Evolutionary conservation across 371 early-diverging fungal species (phyloP).

Genomic region (Mucor circinelloides): DNA sequence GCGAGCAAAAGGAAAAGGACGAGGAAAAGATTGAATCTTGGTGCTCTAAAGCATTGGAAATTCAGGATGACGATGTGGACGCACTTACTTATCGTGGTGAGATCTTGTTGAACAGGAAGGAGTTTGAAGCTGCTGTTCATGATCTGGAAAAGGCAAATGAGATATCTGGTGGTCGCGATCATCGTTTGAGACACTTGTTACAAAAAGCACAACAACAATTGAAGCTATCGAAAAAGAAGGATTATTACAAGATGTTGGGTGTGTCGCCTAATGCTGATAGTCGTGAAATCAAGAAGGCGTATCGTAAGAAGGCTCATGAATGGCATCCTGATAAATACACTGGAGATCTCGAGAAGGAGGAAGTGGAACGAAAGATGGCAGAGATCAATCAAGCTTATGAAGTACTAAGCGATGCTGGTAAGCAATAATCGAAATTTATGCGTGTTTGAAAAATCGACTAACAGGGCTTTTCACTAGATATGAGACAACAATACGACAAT

Average conservation of each 20-base stretch:
- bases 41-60: constrained; percentile 58
- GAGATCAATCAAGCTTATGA: constrained; percentile 95
- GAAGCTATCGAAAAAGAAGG: constrained; percentile 70
- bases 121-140: constrained; percentile 73
- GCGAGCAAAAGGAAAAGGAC: constrained; percentile 44
- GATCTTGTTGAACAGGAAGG: constrained; percentile 62
- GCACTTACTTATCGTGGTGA: constrained; percentile 74
- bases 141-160: constrained; percentile 77
- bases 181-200: background rate
- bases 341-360: constrained; percentile 77
- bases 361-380: constrained; percentile 89
- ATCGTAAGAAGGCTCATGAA: constrained; percentile 83
- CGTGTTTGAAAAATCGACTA: no score
- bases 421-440: background rate
- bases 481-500: constrained; percentile 79
- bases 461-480: constrained; percentile 31
- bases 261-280: constrained; percentile 76
- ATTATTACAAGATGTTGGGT: constrained; percentile 88
- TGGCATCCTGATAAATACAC: constrained; percentile 92
- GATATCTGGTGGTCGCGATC: constrained; percentile 26
- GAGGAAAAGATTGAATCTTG: constrained; percentile 31
- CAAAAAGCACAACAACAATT: constrained; percentile 65
- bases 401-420: constrained; percentile 81
- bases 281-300: constrained; percentile 92
- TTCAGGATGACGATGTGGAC: constrained; percentile 69